These are phyloP conservation scores for Solanum stenotomum DNA, from an alignment of 257 asterid genomes.

Conservation along the genomic window DNA sequence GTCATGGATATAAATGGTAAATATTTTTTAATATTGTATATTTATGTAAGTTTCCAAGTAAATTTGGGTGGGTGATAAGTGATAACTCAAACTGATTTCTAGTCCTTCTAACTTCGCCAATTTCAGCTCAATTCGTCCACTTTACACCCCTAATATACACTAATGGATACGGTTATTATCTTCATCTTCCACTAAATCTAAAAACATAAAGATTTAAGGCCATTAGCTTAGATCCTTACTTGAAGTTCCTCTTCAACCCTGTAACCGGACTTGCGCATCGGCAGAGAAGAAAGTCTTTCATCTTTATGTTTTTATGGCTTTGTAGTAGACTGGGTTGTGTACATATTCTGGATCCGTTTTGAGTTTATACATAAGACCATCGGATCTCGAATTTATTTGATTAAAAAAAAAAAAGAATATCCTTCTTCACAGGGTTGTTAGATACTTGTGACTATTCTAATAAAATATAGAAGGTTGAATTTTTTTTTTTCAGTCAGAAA, in stretches of 20 bases:
- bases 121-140: background rate
- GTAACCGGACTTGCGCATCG: background rate
- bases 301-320: background rate
- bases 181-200: background rate
- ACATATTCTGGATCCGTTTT: background rate
- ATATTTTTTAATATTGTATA: too few species aligned
- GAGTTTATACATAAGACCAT: background rate
- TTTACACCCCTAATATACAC: background rate
- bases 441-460: background rate
- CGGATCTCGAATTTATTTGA: background rate
- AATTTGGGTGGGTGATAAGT: too few species aligned
- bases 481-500: background rate
- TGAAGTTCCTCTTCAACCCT: background rate
- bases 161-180: too few species aligned
- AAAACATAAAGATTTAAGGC: background rate
- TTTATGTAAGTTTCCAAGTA: too few species aligned
- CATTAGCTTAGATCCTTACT: background rate
- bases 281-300: background rate
- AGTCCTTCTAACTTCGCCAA: too few species aligned
- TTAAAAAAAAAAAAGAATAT: background rate
- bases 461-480: background rate
- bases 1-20: too few species aligned
- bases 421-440: background rate
- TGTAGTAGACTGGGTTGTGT: background rate
- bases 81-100: background rate